Conservation (phyloP, 306 rosid genomes). For the Lathyrus aphaca region DNA sequence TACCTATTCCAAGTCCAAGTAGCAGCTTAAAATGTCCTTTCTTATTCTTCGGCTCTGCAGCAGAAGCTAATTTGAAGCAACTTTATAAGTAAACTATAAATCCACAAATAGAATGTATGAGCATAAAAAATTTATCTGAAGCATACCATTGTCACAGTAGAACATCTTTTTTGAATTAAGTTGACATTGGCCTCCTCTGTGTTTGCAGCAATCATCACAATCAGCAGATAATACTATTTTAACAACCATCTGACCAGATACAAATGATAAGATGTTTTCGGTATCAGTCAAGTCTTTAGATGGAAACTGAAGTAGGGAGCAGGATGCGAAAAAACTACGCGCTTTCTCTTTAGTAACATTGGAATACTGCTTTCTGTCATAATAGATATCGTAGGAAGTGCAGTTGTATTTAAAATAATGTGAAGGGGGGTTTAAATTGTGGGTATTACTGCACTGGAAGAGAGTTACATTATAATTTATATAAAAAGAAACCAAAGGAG, state of each 20-base stretch:
- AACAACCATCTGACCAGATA: constrained; percentile 30
- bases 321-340: not conserved
- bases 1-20: constrained; percentile 65
- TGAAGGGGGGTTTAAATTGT: not conserved
- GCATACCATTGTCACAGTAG: constrained; percentile 35
- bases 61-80: constrained; percentile 8
- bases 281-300: not conserved
- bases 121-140: not conserved
- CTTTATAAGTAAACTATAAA: not conserved
- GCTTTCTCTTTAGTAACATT: not conserved
- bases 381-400: constrained; percentile 19
- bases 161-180: constrained; percentile 7
- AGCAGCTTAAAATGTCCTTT: constrained; percentile 34
- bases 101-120: not conserved
- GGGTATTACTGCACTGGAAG: constrained; percentile 38
- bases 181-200: constrained; percentile 41
- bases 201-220: constrained; percentile 35
- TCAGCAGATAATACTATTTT: constrained; percentile 22
- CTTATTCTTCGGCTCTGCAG: constrained; percentile 39
- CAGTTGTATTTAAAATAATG: not conserved
- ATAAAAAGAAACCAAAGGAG: constrained; percentile 28
- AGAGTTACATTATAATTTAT: constrained; percentile 12
- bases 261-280: constrained; percentile 5
- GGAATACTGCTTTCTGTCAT: not conserved
- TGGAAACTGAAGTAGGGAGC: constrained; percentile 30